Conservation (phyloP, 768 basidiomycete species). For the Multifurca ochricompacta region DNA sequence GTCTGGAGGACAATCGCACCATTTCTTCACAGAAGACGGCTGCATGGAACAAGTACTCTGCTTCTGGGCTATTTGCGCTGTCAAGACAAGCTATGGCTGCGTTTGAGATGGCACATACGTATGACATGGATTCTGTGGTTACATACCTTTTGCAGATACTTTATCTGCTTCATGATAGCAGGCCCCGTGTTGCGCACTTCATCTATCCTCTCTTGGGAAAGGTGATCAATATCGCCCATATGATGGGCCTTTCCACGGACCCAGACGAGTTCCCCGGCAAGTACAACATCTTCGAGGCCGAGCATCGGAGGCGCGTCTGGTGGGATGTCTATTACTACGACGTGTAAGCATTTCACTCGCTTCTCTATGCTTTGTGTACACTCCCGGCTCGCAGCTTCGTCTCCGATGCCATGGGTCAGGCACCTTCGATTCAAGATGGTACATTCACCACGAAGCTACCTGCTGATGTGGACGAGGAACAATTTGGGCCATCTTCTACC, state of each 20-base stretch:
- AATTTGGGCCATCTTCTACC: conserved; percentile 41
- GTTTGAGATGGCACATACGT: conserved; percentile 36
- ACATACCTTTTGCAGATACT: conserved; percentile 52
- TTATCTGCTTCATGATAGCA: conserved; percentile 46
- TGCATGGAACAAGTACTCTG: conserved; percentile 16
- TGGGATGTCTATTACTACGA: conserved; percentile 79
- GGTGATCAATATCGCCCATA: conserved; percentile 57
- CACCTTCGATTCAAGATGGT: conserved; percentile 49
- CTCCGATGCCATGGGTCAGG: conserved; percentile 58
- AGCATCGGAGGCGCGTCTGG: conserved; percentile 54
- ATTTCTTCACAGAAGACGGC: conserved; percentile 5
- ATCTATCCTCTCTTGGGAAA: conserved; percentile 51
- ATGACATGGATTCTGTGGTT: conserved; percentile 51
- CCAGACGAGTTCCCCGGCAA: conserved; percentile 44
- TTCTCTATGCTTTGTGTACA: neutral
- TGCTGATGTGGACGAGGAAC: conserved; percentile 47
- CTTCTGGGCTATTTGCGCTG: conserved; percentile 36
- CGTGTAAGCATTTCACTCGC: conserved; percentile 40
- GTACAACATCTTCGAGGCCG: conserved; percentile 44
- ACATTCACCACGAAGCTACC: conserved; percentile 52
- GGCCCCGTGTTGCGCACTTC: conserved; percentile 33
- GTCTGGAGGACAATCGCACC: conserved; percentile 15
- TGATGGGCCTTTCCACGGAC: conserved; percentile 55
- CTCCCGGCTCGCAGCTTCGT: conserved; percentile 41
- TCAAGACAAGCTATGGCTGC: conserved; percentile 41